These are phyloP conservation scores for Tolypocladium nubicola DNA, from an alignment of 2,329 filamentous ascomycete species.

Conservation along the genomic window DNA sequence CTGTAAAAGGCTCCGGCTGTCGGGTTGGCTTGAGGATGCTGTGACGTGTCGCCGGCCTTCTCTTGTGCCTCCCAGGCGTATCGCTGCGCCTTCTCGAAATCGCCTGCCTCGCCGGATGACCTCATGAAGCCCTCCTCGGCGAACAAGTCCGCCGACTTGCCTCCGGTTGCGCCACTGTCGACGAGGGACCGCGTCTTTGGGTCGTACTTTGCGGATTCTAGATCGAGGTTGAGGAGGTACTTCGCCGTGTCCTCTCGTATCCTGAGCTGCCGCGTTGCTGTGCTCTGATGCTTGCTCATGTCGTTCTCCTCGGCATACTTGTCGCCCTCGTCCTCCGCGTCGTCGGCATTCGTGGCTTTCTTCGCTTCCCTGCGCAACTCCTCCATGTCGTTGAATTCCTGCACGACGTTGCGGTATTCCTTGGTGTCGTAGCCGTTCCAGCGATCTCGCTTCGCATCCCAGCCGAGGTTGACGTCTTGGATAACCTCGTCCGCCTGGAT, in stretches of 20 bases:
- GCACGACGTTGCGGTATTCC: constrained; percentile 78
- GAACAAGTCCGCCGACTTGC: constrained; percentile 71
- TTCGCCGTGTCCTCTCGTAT: constrained; percentile 96
- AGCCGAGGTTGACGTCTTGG: constrained; percentile 77
- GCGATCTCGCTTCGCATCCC: constrained; percentile 94
- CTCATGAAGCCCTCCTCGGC: constrained; percentile 90
- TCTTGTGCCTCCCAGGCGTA: constrained; percentile 97
- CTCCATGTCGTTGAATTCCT: constrained; percentile 82
- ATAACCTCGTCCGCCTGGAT: constrained; percentile 88
- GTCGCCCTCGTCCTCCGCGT: constrained; percentile 47
- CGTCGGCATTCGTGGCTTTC: constrained; percentile 28
- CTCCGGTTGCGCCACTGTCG: constrained; percentile 68
- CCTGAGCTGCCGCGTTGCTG: constrained; percentile 79
- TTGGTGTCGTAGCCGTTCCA: constrained; percentile 96
- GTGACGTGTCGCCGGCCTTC: constrained; percentile 61
- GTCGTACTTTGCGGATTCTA: constrained; percentile 95
- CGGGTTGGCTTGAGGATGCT: constrained; percentile 92
- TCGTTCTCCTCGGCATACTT: constrained; percentile 92
- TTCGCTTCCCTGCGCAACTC: constrained; percentile 51
- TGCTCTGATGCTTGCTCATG: constrained; percentile 89
- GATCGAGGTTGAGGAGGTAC: constrained; percentile 86
- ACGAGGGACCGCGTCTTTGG: constrained; percentile 91
- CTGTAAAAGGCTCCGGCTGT: constrained; percentile 80
- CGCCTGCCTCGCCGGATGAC: constrained; percentile 79
- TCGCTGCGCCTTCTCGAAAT: constrained; percentile 79